These are phyloP conservation scores for Lentinula edodes DNA, from an alignment of 768 basidiomycete species.

Conservation along the genomic window DNA sequence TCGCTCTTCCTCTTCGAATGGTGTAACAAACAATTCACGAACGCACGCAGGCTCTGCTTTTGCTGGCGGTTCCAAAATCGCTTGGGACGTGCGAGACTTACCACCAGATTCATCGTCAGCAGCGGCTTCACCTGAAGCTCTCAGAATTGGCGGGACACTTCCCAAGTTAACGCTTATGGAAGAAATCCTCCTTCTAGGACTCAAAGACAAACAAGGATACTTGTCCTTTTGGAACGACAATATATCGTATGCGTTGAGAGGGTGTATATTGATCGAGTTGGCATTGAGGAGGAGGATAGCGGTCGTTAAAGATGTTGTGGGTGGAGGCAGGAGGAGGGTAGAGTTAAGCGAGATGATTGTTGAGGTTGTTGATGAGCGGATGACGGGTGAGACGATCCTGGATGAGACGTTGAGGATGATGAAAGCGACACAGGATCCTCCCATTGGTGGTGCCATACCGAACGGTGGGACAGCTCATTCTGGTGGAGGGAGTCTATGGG, in stretches of 20 bases:
- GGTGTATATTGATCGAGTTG: slow-evolving; percentile 95
- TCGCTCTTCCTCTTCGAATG: background rate
- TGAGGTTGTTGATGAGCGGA: slow-evolving; percentile 87
- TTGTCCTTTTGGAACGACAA: slow-evolving; percentile 99
- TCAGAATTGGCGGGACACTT: slow-evolving; percentile 54
- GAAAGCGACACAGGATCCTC: slow-evolving; percentile 56
- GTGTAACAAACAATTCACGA: background rate
- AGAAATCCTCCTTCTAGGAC: slow-evolving; percentile 87
- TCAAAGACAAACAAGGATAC: slow-evolving; percentile 98
- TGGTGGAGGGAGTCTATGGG: slow-evolving; percentile 12
- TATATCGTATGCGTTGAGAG: slow-evolving; percentile 97
- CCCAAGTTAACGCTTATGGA: slow-evolving; percentile 94
- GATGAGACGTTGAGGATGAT: slow-evolving; percentile 97
- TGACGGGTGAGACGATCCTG: slow-evolving; percentile 93
- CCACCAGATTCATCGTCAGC: slow-evolving; percentile 55
- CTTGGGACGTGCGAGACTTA: slow-evolving; percentile 90
- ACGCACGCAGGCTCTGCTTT: slow-evolving; percentile 68
- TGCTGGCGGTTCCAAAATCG: slow-evolving; percentile 82
- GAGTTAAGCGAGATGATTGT: slow-evolving; percentile 79
- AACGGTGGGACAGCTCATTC: slow-evolving; percentile 2
- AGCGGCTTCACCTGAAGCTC: slow-evolving; percentile 19
- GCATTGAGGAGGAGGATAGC: slow-evolving; percentile 93
- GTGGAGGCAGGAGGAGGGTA: slow-evolving; percentile 52
- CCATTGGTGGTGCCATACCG: background rate
- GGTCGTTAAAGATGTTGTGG: slow-evolving; percentile 71